A percentile compares a stretch with the other conserved stretches of the same genome.
Evolutionary conservation across 2,329 filamentous ascomycete genomes (phyloP).

Genomic region (Trichoderma guizhouense): DNA sequence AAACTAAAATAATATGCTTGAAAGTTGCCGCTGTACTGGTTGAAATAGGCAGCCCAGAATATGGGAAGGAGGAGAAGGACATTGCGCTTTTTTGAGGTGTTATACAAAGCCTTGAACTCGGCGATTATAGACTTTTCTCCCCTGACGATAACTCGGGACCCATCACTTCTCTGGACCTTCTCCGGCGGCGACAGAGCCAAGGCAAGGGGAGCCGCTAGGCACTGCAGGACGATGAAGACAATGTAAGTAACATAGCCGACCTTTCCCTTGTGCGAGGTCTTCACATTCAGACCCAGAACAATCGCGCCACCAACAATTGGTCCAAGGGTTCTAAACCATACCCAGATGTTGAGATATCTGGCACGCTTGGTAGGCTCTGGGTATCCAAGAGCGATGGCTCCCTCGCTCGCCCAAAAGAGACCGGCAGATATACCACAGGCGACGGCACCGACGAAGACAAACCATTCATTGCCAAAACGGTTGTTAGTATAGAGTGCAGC

Average conservation of each 20-base stretch:
- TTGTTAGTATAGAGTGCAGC: conserved; percentile 50
- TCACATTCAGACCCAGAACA: conserved; percentile 41
- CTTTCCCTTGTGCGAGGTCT: conserved; percentile 24
- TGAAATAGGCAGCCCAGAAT: conserved; percentile 31
- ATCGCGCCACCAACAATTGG: conserved; percentile 46
- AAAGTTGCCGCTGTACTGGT: conserved; percentile 43
- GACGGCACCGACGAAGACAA: conserved; percentile 47
- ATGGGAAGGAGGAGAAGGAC: conserved; percentile 24
- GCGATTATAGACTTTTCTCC: conserved; percentile 24
- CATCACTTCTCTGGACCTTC: conserved; percentile 29
- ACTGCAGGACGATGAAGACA: conserved; percentile 30
- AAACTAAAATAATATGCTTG: conserved; percentile 41
- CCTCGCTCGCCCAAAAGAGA: conserved; percentile 50
- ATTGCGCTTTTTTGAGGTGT: conserved; percentile 22
- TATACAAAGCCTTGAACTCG: conserved; percentile 25
- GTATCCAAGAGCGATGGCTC: conserved; percentile 48
- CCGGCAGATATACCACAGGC: conserved; percentile 47
- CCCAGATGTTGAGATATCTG: conserved; percentile 34
- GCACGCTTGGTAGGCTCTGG: conserved; percentile 46
- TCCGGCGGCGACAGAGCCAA: conserved; percentile 29
- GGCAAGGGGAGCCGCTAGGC: conserved; percentile 26
- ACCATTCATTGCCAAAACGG: conserved; percentile 49
- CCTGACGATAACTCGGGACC: conserved; percentile 24
- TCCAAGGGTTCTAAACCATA: conserved; percentile 48
- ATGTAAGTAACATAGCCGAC: conserved; percentile 29